phyloP scores from a whole-genome alignment of 1,284 basidiomycete species.

The Microstroma glucosiphilum region DNA sequence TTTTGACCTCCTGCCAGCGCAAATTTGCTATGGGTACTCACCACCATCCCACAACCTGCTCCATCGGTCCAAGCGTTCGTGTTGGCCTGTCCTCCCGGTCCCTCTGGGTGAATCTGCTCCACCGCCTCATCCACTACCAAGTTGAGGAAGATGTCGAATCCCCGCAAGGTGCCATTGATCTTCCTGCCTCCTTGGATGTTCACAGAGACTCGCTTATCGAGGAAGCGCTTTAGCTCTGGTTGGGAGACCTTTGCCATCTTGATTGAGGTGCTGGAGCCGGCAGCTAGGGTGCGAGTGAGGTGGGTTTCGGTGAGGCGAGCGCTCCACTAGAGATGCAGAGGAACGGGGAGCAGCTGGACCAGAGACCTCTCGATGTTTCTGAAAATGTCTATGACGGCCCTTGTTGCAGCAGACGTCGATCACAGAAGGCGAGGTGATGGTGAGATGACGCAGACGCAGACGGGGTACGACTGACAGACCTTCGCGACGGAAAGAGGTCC shows the following conservation, averaged over 20 bases:
- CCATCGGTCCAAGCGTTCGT: slow-evolving; percentile 37
- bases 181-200: slow-evolving; percentile 93
- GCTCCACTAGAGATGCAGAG: too few species aligned
- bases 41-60: slow-evolving; percentile 42
- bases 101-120: slow-evolving; percentile 70
- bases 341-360: too few species aligned
- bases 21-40: slow-evolving; percentile 15
- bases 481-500: neutral
- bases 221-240: slow-evolving; percentile 61
- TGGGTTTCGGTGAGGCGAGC: too few species aligned
- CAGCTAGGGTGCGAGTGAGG: too few species aligned
- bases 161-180: slow-evolving; percentile 88
- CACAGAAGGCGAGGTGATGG: too few species aligned
- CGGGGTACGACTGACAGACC: neutral
- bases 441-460: neutral
- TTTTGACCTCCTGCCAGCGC: neutral
- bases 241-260: slow-evolving; percentile 46
- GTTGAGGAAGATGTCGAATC: slow-evolving; percentile 98
- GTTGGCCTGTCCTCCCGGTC: slow-evolving; percentile 68
- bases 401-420: too few species aligned
- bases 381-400: too few species aligned
- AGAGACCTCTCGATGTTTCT: too few species aligned
- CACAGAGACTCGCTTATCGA: slow-evolving; percentile 95
- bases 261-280: neutral
- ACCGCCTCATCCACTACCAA: slow-evolving; percentile 90